Evolutionary conservation across 164 flowering plant species (phyloP), one percentile per base, ranked within the genome.

Genomic region (Malania oleifera): DNA sequence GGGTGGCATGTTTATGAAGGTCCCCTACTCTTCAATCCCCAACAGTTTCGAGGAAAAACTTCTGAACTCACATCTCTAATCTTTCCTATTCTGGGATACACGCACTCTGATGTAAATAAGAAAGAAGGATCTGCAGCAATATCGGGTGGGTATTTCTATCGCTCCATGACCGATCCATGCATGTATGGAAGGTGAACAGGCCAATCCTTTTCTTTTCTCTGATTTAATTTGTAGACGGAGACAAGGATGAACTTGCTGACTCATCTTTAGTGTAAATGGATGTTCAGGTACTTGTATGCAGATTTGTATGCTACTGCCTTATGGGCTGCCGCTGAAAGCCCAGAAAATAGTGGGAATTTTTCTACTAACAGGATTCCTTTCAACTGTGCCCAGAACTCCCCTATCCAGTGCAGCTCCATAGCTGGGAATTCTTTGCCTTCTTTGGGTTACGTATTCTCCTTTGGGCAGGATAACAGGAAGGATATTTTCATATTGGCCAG

Each of bases 281-380:
- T 59, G 8, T 69, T 54, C 77, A 80, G 87, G 60, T 82, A 82
- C 60, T 8, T 80, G 45, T 80, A 59, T 49, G 74, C 75, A 29
- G 82, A 82, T 71, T 55, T 80, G 54, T 82, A 80, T 56, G 83
- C 73, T 10, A 53, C 47, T 1, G 70, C 60, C 1, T 41, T 77
- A 3, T 83, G 88, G 88, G 76, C 73, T 56, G 88, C 73, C 2
- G 62, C 62, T 15, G 85, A 83, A 50, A 66, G 10, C 56, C 88
- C 88, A 1, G 55, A 59, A 54, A 41, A 66, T 37, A 80, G 85
- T 44, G 83, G 80, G 3, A 83, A 73, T 54, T 83, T 76, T 59
- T 76, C 64, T 7, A 47, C 59, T 11, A 65, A 22, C 6, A n/a
- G 31, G 45, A 54, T 80, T 25, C 61, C 75, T 1, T 65, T 77